Base-by-base conservation (phyloP, 108 stramenopile genomes). In the Pseudonitzschia delicatissima region DNA sequence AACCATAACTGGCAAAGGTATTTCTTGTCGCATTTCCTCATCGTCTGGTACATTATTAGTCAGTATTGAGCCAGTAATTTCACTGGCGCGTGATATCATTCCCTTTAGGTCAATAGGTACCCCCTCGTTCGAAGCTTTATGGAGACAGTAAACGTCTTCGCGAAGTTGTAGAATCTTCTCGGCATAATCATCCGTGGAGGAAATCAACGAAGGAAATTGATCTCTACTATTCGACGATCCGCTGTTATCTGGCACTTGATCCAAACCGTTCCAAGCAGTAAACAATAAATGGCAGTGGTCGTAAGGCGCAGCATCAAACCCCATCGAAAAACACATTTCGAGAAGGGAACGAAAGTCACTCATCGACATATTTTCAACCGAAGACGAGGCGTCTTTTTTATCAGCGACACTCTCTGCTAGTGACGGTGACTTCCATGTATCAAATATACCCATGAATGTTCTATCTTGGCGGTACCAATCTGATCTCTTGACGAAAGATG, bases 201-300 rank as follows among this genome's bases (percentile, higher is more conserved):
- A 11, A 2, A 34, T 5, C 49, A 37, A 42, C 11, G 27, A 58
- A 27, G 68, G 57, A 53, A 68, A 26, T 1, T 63, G 32, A 33
- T 59, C 67, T 13, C 40, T 48, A 9, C 59, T 48, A 64, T 50
- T 34, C 28, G 51, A 7, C 20, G 33, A 21, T 26, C 48, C 17
- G 13, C 23, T 39, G 40, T 23, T 13, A 17, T 26, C 20, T 9
- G 32, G 34, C 36, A 34, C 7, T 52, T 37, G 32, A 18, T 76
- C 83, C 0, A 83, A 57, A 2, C 82, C 79, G 69, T 85, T 88
- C 91, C 91, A 93, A 13, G 88, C 69, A 8, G 88, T 76, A 65
- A 85, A 86, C 31, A 93, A 51, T 34, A 93, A 64, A 57, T 86
- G 75, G 33, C 87, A 76, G 28, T 70, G 61, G 71, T 93, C 91